phyloP scores from a whole-genome alignment of 1,139 yeast genomes.

The Saccharomycopsis phalli region DNA sequence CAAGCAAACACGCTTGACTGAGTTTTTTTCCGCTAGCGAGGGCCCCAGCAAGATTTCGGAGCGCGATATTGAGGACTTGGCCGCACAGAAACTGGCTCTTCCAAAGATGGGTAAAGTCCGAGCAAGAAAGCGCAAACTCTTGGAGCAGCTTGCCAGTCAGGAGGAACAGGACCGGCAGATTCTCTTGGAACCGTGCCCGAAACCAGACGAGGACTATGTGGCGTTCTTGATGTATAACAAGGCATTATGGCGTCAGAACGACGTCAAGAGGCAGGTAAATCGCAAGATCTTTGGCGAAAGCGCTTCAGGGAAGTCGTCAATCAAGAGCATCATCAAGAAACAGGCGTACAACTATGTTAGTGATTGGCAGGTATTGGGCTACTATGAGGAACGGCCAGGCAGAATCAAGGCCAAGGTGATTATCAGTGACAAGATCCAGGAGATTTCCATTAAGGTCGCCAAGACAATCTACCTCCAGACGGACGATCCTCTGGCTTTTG shows the following conservation, averaged over 20 bases:
- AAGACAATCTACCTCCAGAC: constrained; percentile 50
- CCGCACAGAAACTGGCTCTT: constrained; percentile 30
- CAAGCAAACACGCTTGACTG: constrained; percentile 54
- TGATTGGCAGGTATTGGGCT: constrained; percentile 80
- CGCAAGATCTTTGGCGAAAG: constrained; percentile 69
- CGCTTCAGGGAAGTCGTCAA: constrained; percentile 36
- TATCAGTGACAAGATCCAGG: constrained; percentile 66
- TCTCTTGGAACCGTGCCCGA: constrained; percentile 54
- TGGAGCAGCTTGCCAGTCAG: constrained; percentile 23
- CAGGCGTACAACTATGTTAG: constrained; percentile 69
- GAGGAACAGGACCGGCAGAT: constrained; percentile 33
- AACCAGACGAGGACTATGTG: constrained; percentile 63
- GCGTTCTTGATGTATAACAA: constrained; percentile 76
- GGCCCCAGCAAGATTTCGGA: constrained; percentile 24
- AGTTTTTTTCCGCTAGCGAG: constrained; percentile 44
- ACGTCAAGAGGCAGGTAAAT: constrained; percentile 61
- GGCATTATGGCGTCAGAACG: constrained; percentile 75
- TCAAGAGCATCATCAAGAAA: constrained; percentile 61
- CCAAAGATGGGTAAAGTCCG: constrained; percentile 42
- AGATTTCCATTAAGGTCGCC: constrained; percentile 64
- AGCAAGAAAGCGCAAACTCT: constrained; percentile 32
- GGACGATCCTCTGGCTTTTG: not conserved
- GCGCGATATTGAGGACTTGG: constrained; percentile 77
- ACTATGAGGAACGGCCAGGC: constrained; percentile 60
- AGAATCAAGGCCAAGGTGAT: constrained; percentile 64